Percentiles rank a stretch among this genome's conserved stretches.
Evolutionary conservation across 371 early-diverging fungal species (phyloP).

Genomic region (Mortierella sp.): DNA sequence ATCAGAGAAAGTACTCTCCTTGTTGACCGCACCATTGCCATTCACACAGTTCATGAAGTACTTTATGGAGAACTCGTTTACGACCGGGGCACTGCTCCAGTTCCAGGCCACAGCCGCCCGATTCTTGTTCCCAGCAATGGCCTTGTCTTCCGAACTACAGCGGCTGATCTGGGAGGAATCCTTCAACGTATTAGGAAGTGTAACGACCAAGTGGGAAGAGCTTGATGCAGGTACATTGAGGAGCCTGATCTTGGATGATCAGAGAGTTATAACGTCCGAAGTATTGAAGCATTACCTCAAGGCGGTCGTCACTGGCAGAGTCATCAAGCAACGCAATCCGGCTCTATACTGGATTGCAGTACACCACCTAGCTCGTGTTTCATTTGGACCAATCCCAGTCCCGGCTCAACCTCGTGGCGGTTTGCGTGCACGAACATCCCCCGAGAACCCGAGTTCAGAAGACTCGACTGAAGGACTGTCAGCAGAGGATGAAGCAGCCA

Average conservation of each 20-base stretch:
- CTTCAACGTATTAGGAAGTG: constrained; percentile 55
- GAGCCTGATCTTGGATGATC: constrained; percentile 30
- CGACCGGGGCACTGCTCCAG: constrained; percentile 43
- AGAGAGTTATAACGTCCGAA: constrained; percentile 23
- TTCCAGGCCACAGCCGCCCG: constrained; percentile 59
- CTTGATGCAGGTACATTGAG: constrained; percentile 37
- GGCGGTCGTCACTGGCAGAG: constrained; percentile 46
- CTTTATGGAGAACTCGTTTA: constrained; percentile 55
- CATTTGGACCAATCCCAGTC: constrained; percentile 37
- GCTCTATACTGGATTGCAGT: constrained; percentile 55
- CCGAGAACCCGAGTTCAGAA: background rate
- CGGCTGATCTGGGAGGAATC: constrained; percentile 51
- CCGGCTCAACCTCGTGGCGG: constrained; percentile 19
- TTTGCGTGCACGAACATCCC: background rate
- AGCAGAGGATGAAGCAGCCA: constrained; percentile 2
- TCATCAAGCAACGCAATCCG: constrained; percentile 52
- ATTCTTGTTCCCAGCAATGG: constrained; percentile 59
- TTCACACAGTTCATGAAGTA: constrained; percentile 70
- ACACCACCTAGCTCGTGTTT: constrained; percentile 44
- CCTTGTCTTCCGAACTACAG: constrained; percentile 41
- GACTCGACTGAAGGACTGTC: constrained; percentile 5
- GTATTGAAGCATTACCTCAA: constrained; percentile 43
- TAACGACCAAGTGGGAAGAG: constrained; percentile 42
- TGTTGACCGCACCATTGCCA: constrained; percentile 48
- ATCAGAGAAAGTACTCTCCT: constrained; percentile 38